These are phyloP conservation scores for Borovskyia barvae DNA, from an alignment of 208 protist genomes.

Conservation along the genomic window DNA sequence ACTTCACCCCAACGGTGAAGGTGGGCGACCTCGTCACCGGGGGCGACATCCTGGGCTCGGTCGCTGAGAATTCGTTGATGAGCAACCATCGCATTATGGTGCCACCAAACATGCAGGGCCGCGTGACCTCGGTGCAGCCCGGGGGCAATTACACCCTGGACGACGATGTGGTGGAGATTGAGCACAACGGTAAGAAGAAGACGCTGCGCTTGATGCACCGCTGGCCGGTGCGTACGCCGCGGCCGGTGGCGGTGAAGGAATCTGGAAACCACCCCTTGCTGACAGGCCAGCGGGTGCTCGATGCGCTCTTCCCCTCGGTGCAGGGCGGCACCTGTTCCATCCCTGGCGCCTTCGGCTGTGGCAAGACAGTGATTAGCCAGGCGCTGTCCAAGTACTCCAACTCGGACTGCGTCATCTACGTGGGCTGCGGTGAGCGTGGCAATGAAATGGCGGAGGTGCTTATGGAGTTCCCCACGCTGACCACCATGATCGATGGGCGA, in stretches of 20 bases:
- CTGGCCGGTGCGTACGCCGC: slow-evolving; percentile 97
- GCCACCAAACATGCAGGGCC: slow-evolving; percentile 91
- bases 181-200: slow-evolving; percentile 88
- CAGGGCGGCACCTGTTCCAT: slow-evolving; percentile 99
- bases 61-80: slow-evolving; percentile 98
- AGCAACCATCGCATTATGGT: slow-evolving; percentile 97
- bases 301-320: slow-evolving; percentile 98
- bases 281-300: slow-evolving; percentile 99
- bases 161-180: slow-evolving; percentile 91
- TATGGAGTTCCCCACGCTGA: slow-evolving; percentile 99
- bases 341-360: slow-evolving; percentile 99
- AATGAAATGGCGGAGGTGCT: slow-evolving; percentile 99
- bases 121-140: slow-evolving; percentile 92
- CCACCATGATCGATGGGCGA: slow-evolving; percentile 92
- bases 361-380: slow-evolving; percentile 99
- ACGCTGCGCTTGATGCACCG: slow-evolving; percentile 95
- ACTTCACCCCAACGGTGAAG: slow-evolving; percentile 92
- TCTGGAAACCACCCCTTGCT: slow-evolving; percentile 96
- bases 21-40: slow-evolving; percentile 97
- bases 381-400: slow-evolving; percentile 99
- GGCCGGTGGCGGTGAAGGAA: slow-evolving; percentile 96
- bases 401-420: slow-evolving; percentile 99
- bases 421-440: slow-evolving; percentile 99
- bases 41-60: slow-evolving; percentile 97
- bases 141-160: slow-evolving; percentile 94